Conservation (phyloP, 2,329 filamentous ascomycete genomes). For the Penicillium sclerotigenum region DNA sequence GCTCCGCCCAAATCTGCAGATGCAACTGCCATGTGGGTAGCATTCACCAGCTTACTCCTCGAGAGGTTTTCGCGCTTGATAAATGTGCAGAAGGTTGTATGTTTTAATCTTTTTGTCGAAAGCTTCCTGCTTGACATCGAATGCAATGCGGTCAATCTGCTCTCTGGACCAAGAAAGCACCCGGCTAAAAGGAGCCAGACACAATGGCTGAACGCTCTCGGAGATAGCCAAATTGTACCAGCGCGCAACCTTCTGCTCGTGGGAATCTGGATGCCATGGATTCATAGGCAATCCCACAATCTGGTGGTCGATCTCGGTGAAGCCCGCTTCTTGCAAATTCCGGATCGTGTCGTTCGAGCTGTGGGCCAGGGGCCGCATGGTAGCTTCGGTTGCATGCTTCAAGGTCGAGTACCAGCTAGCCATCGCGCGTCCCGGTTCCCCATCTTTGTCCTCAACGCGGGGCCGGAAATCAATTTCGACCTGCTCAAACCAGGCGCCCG, state of each 20-base stretch:
- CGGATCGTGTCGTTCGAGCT: constrained; percentile 56
- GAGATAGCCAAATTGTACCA: constrained; percentile 82
- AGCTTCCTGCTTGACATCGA: constrained; percentile 65
- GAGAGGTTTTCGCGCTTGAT: constrained; percentile 41
- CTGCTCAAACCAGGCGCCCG: constrained; percentile 77
- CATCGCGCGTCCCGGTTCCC: constrained; percentile 50
- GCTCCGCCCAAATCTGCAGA: background rate
- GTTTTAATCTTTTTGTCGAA: constrained; percentile 65
- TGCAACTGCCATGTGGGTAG: background rate
- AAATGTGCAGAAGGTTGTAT: constrained; percentile 59
- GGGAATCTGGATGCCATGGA: constrained; percentile 64
- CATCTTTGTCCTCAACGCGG: constrained; percentile 55
- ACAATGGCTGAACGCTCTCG: constrained; percentile 69
- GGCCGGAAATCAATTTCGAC: constrained; percentile 84
- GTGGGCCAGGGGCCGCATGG: constrained; percentile 64
- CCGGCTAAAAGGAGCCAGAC: constrained; percentile 68
- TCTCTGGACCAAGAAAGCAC: constrained; percentile 58
- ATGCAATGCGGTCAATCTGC: constrained; percentile 62
- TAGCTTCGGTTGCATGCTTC: constrained; percentile 63
- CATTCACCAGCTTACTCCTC: constrained; percentile 8
- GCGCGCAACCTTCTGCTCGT: constrained; percentile 65
- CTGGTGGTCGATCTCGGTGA: constrained; percentile 72
- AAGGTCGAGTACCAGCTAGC: constrained; percentile 68
- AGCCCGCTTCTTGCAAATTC: constrained; percentile 68
- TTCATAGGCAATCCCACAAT: constrained; percentile 69